These are phyloP conservation scores for Lachnellula occidentalis DNA, from an alignment of 2,329 filamentous ascomycete genomes.

Conservation along the genomic window DNA sequence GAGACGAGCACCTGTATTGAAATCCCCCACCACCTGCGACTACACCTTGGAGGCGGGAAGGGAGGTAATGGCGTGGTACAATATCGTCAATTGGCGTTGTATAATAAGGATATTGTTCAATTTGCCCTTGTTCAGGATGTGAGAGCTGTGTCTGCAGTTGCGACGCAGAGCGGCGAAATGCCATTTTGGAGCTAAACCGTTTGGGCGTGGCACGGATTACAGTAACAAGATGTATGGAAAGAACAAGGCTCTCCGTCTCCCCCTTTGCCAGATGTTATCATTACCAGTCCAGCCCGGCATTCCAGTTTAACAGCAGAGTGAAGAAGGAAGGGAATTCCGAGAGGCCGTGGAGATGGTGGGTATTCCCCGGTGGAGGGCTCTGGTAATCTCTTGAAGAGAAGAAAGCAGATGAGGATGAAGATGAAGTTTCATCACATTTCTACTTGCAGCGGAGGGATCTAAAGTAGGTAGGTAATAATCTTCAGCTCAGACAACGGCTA, in stretches of 20 bases:
- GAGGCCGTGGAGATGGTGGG: too few relatives aligned
- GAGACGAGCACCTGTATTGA: neutral
- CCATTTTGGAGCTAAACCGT: conserved; percentile 6
- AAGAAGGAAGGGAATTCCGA: too few relatives aligned
- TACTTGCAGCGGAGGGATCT: too few relatives aligned
- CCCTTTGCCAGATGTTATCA: neutral
- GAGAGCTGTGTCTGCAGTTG: conserved; percentile 1
- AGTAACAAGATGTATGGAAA: neutral
- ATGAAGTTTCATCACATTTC: too few relatives aligned
- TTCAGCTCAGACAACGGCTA: too few relatives aligned
- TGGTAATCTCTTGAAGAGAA: too few relatives aligned
- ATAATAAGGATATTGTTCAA: conserved; percentile 3
- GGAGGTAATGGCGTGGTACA: neutral
- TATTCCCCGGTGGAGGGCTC: too few relatives aligned
- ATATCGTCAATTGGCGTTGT: conserved; percentile 2
- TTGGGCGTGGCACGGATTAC: neutral
- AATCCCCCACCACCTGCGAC: neutral
- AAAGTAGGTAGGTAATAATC: too few relatives aligned
- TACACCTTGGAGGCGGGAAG: neutral
- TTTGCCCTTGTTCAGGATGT: conserved; percentile 4
- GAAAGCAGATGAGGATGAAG: too few relatives aligned
- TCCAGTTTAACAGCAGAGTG: too few relatives aligned
- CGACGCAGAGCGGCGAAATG: conserved; percentile 1
- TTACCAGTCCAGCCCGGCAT: too few relatives aligned
- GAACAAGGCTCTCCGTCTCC: neutral